Base-by-base conservation (phyloP, 2,329 filamentous ascomycete genomes). In the Penicillium janthinellum region DNA sequence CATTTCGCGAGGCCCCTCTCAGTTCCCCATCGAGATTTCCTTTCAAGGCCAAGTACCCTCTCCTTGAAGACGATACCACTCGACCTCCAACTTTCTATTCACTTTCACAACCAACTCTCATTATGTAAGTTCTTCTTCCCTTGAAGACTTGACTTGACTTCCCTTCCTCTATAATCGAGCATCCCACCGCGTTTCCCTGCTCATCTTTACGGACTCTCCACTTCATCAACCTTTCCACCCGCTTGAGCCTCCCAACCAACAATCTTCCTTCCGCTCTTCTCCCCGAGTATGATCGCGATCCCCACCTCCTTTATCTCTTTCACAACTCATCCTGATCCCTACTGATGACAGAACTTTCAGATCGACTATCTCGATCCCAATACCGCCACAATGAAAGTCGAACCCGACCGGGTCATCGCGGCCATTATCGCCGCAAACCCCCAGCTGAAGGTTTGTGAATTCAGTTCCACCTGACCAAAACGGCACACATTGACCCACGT, bases 351-450 rank as follows among this genome's bases (percentile, higher is more conserved):
- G 4, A 12, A 17, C 20, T 4, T 22, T 14, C 47, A 38, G 45
- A 15, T 3, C 25, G 8, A 12, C 5, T 3, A 38, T 50, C 10
- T 7, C 1, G 17, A 3, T 25, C 4, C 5, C 7, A 5, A 6
- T 8, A 39, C 12, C 4, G 22, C 8, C 34, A 57, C 3, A 3
- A 53, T 53, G 56, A 35, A 25, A 15, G 37, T 55, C 34, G 34
- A 56, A 6, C 37, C 17, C 6, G 57, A 59, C 11, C 17, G 45
- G 15, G 44, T 56, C 7, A 50, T 59, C 1, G 45, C 52, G 8
- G 51, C 57, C 5, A 17, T 59, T 2, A 20, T 59, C 1, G 57
- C 57, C 17, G 28, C 57, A 5, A 22, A 59, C 14, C 39, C 53
- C 4, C 37, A 14, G 17, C 8, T 56, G 7, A 56, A 20, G 35